A percentile compares a stretch with the other conserved stretches of the same genome.
Evolutionary conservation across 257 asterid species (phyloP).

Genomic region (Solanum appendiculatum): DNA sequence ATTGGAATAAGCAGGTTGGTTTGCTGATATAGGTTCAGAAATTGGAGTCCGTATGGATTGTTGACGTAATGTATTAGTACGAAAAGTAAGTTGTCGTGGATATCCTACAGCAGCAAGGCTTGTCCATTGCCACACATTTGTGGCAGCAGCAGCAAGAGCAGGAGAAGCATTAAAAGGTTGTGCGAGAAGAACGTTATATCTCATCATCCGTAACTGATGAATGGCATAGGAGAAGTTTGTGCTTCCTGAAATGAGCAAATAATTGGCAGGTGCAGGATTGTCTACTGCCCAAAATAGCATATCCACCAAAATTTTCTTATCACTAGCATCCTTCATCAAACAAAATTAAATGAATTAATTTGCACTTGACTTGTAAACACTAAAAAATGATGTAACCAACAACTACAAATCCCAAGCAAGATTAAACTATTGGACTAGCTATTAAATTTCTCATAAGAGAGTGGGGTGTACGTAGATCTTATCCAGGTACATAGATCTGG

Average conservation of each 20-base stretch:
- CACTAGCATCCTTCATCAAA: slow-evolving; percentile 35
- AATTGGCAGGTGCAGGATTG: slow-evolving; percentile 61
- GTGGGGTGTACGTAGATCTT: not conserved
- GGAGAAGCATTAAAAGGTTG: slow-evolving; percentile 38
- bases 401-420: not conserved
- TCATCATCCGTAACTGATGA: slow-evolving; percentile 41
- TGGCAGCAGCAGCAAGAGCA: slow-evolving; percentile 43
- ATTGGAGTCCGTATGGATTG: not conserved
- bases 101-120: slow-evolving; percentile 25
- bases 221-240: slow-evolving; percentile 41
- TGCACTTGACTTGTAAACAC: not conserved
- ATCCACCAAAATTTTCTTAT: slow-evolving; percentile 41
- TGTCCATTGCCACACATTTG: slow-evolving; percentile 43
- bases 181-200: slow-evolving; percentile 44
- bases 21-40: not conserved
- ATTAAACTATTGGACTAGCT: not conserved
- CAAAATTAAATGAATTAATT: not conserved
- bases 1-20: not conserved
- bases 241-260: slow-evolving; percentile 43
- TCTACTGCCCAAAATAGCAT: slow-evolving; percentile 61
- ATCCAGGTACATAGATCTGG: not conserved
- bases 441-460: not conserved
- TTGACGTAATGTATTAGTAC: not conserved
- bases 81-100: not conserved
- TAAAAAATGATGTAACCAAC: not conserved